Conservation (phyloP, 257 asterid genomes). For the Plectranthus barbatus region DNA sequence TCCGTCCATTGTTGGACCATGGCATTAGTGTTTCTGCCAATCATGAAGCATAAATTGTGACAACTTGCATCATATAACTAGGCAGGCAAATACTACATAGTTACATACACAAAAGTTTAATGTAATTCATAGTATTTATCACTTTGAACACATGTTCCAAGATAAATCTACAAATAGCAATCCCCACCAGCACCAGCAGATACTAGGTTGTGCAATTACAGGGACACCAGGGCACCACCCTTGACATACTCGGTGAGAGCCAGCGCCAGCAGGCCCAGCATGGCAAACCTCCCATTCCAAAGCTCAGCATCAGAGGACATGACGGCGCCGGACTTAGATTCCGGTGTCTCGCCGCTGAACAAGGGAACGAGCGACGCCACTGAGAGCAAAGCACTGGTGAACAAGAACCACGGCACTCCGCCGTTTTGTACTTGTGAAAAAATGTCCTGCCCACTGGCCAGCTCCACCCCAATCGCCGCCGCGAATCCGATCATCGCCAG, state of each 20-base stretch:
- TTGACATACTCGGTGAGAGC: constrained; percentile 72
- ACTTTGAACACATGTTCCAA: too few relatives aligned
- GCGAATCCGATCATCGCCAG: constrained; percentile 79
- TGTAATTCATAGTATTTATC: too few relatives aligned
- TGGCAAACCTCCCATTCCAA: constrained; percentile 84
- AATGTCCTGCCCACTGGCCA: constrained; percentile 51
- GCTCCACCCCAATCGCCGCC: constrained; percentile 62
- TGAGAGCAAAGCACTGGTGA: constrained; percentile 39
- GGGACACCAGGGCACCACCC: constrained; percentile 45
- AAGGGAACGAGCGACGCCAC: constrained; percentile 62
- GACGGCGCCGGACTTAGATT: constrained; percentile 33
- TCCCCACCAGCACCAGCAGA: not conserved
- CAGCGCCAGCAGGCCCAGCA: constrained; percentile 74
- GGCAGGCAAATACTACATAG: too few relatives aligned
- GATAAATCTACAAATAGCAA: not conserved
- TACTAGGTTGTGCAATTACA: not conserved
- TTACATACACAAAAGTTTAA: too few relatives aligned
- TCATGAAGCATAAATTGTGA: too few relatives aligned
- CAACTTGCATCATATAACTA: too few relatives aligned
- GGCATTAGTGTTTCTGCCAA: too few relatives aligned
- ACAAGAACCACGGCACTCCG: constrained; percentile 49
- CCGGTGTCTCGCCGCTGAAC: constrained; percentile 47
- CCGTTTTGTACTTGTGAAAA: constrained; percentile 49
- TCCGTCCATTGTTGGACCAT: too few relatives aligned
- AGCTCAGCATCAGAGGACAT: constrained; percentile 66